A percentile compares a stretch with the other conserved stretches of the same genome.
Evolutionary conservation across 1,284 basidiomycete genomes (phyloP).

Genomic region (Lignosus rhinocerotis): DNA sequence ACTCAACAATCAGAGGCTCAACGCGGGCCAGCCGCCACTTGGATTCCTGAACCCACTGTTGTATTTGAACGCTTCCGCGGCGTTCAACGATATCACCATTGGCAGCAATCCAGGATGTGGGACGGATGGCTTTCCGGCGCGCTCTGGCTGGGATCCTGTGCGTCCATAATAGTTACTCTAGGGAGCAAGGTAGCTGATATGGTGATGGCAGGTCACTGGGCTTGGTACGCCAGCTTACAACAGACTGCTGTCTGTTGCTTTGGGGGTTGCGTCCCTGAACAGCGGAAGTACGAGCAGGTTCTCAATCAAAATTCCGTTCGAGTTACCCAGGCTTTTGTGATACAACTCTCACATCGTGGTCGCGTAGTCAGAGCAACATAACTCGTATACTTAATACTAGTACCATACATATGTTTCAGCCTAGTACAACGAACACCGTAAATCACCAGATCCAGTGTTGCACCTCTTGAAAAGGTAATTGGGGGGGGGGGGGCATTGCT

Average conservation of each 20-base stretch:
- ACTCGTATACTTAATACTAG: too few relatives aligned
- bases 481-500: too few relatives aligned
- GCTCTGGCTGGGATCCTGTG: constrained; percentile 37
- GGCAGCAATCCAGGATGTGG: constrained; percentile 31
- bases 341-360: too few relatives aligned
- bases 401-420: too few relatives aligned
- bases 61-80: constrained; percentile 5
- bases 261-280: not conserved
- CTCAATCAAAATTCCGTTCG: too few relatives aligned
- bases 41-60: constrained; percentile 62
- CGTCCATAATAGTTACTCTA: constrained; percentile 9
- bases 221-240: constrained; percentile 32
- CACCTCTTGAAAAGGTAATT: too few relatives aligned
- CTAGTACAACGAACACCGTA: too few relatives aligned
- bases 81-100: constrained; percentile 25
- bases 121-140: constrained; percentile 37
- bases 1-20: constrained; percentile 59
- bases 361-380: too few relatives aligned
- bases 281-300: not conserved
- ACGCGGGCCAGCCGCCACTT: constrained; percentile 42
- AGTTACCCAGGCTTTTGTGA: too few relatives aligned
- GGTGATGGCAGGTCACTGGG: constrained; percentile 25
- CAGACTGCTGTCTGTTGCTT: not conserved
- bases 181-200: not conserved
- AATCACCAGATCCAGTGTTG: too few relatives aligned